Evolutionary conservation across 257 asterid species (phyloP).

Genomic region (Ballota nigra): DNA sequence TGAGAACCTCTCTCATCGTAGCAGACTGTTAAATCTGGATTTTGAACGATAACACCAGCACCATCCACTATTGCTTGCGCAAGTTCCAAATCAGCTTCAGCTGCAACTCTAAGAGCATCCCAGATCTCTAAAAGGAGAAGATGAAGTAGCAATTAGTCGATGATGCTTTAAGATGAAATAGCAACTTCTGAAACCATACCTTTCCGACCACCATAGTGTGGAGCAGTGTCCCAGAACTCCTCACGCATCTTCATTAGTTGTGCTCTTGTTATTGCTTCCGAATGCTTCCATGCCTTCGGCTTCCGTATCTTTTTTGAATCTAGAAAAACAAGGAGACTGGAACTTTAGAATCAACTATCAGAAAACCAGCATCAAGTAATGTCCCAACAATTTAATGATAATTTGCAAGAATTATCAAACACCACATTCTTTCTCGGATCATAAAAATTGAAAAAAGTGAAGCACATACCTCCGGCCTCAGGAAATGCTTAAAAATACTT

Average conservation of each 20-base stretch:
- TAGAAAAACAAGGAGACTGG: slow-evolving; percentile 18
- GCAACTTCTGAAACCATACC: slow-evolving; percentile 29
- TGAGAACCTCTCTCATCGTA: slow-evolving; percentile 75
- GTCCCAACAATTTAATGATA: background rate
- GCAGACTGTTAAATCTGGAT: slow-evolving; percentile 74
- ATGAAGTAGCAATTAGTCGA: background rate
- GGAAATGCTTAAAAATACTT: slow-evolving; percentile 14
- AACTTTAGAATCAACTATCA: background rate
- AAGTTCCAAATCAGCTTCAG: slow-evolving; percentile 70
- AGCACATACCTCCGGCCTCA: slow-evolving; percentile 50
- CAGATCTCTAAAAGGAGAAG: slow-evolving; percentile 59
- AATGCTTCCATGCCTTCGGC: slow-evolving; percentile 72
- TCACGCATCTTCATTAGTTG: slow-evolving; percentile 62
- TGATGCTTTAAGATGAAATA: too few relatives aligned
- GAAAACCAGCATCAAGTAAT: background rate
- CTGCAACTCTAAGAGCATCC: slow-evolving; percentile 95
- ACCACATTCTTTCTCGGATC: too few relatives aligned
- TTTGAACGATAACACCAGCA: slow-evolving; percentile 79
- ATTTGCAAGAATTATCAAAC: too few relatives aligned
- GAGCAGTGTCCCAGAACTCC: slow-evolving; percentile 83
- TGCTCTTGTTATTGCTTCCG: slow-evolving; percentile 58
- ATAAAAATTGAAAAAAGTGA: too few relatives aligned
- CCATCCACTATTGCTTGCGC: slow-evolving; percentile 83
- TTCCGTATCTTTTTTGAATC: slow-evolving; percentile 58
- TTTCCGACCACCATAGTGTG: slow-evolving; percentile 74